phyloP scores from a whole-genome alignment of 768 basidiomycete genomes.

The Termitomyces sp. region DNA sequence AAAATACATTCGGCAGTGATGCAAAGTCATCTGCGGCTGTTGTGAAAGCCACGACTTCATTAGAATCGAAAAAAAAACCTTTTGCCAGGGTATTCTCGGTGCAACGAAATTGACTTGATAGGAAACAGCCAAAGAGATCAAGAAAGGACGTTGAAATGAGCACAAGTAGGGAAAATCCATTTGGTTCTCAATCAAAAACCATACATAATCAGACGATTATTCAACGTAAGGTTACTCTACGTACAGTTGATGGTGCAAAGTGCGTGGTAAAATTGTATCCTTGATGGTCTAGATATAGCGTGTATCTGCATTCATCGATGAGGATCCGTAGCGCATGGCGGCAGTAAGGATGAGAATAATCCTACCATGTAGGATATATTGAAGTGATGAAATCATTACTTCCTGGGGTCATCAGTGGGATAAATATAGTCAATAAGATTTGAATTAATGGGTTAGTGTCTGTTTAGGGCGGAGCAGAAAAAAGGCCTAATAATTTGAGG shows the following conservation, averaged over 20 bases:
- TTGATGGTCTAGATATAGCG: not conserved
- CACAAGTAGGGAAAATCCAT: no score
- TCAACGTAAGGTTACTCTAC: not conserved
- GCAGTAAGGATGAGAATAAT: not conserved
- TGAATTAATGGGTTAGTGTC: not conserved
- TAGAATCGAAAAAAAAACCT: no score
- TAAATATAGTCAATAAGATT: not conserved
- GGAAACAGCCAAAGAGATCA: no score
- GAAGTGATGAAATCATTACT: not conserved
- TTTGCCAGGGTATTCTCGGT: no score
- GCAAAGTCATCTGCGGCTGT: no score
- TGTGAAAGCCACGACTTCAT: no score
- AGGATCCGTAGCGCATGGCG: not conserved
- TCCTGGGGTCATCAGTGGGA: not conserved
- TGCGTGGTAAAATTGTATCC: not conserved
- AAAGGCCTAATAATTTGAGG: slow-evolving; percentile 31
- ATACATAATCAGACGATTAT: not conserved
- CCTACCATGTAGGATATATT: not conserved
- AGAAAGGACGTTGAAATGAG: no score
- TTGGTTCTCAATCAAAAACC: not conserved
- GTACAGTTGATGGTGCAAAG: not conserved
- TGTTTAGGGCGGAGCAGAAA: slow-evolving; percentile 16
- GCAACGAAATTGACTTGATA: no score
- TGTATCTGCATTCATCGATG: not conserved
- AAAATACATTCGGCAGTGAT: no score